Conservation (phyloP, 768 basidiomycete genomes). For the Suillus americanus region DNA sequence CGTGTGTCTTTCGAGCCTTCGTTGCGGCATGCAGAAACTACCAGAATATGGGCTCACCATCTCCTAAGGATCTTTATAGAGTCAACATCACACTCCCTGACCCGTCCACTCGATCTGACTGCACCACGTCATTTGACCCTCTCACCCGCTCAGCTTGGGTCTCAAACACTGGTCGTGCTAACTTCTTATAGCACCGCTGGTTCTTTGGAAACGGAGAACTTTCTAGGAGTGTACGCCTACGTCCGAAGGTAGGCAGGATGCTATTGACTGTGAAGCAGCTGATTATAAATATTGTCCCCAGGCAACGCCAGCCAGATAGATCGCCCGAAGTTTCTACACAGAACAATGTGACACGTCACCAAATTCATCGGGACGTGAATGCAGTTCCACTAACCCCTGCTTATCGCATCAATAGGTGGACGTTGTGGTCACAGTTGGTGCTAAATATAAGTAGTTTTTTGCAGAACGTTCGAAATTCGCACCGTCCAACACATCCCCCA, state of each 20-base stretch:
- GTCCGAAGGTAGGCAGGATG: no score
- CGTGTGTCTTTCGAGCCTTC: constrained; percentile 45
- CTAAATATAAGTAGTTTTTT: background rate
- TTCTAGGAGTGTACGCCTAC: background rate
- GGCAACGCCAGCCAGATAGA: no score
- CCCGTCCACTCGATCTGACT: constrained; percentile 31
- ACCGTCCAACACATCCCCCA: background rate
- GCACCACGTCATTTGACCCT: constrained; percentile 74
- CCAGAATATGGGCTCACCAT: constrained; percentile 65
- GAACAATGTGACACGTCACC: no score
- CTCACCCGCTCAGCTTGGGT: constrained; percentile 88
- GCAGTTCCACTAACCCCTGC: no score
- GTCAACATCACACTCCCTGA: constrained; percentile 44
- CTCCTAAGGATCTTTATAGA: constrained; percentile 41
- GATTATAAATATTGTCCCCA: no score
- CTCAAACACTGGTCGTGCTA: background rate
- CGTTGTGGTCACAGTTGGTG: background rate
- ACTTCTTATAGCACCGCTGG: background rate
- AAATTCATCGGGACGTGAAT: no score
- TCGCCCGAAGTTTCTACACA: no score
- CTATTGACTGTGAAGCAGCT: no score
- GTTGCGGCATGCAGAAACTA: constrained; percentile 58
- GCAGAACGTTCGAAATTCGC: background rate
- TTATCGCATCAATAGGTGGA: no score
- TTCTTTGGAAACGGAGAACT: background rate